Evolutionary conservation across 192 early-diverging fungal species (phyloP).

Genomic region (Dissophora ornata): DNA sequence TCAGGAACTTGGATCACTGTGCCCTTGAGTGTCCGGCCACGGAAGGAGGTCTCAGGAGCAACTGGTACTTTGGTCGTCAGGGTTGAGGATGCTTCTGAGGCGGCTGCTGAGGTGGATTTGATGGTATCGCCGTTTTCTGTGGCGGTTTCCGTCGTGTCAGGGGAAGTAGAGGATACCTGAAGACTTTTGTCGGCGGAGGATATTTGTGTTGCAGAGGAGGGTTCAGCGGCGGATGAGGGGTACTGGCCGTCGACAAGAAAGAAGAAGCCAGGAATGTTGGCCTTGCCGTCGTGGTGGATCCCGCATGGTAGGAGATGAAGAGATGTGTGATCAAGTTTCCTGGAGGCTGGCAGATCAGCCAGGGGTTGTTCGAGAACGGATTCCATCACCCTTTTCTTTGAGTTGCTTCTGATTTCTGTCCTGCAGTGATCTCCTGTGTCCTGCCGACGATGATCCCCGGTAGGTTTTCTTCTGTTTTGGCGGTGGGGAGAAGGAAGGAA

Average conservation of each 20-base stretch:
- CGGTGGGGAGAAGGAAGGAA: too few species aligned
- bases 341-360: not conserved
- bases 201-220: not conserved
- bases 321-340: conserved; percentile 15
- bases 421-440: too few species aligned
- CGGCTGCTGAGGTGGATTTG: not conserved
- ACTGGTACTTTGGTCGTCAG: not conserved
- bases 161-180: not conserved
- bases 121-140: not conserved
- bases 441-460: too few species aligned
- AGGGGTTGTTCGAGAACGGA: conserved; percentile 38
- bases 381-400: too few species aligned
- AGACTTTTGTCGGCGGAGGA: too few species aligned
- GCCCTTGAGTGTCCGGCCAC: conserved; percentile 47
- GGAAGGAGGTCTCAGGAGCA: conserved; percentile 36
- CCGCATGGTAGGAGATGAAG: conserved; percentile 49
- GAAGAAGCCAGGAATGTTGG: conserved; percentile 38
- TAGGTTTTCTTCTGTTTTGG: too few species aligned
- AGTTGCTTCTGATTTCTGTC: too few species aligned
- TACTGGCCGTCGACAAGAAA: conserved; percentile 51
- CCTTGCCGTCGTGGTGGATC: conserved; percentile 49
- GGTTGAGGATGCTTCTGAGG: not conserved
- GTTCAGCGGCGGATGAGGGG: not conserved
- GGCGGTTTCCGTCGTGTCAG: conserved; percentile 1
- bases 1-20: conserved; percentile 24